These are phyloP conservation scores for Candida parachauliodes DNA, from an alignment of 805 yeast genomes.

Conservation along the genomic window DNA sequence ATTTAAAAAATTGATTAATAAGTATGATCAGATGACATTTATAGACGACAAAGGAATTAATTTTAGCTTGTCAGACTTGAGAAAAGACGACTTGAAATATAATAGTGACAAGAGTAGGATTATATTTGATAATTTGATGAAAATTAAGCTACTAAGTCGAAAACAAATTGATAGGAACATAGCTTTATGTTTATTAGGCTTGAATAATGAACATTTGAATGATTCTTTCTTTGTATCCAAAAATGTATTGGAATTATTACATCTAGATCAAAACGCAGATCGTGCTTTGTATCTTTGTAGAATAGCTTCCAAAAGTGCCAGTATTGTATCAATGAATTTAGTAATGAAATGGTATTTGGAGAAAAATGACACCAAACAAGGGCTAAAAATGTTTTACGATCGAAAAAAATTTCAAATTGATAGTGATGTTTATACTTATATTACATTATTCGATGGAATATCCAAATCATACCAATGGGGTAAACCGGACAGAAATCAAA, in stretches of 20 bases:
- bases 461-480: slow-evolving; percentile 34
- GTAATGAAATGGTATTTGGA: slow-evolving; percentile 49
- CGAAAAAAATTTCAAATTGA: slow-evolving; percentile 62
- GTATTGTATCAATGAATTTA: slow-evolving; percentile 62
- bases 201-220: slow-evolving; percentile 51
- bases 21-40: slow-evolving; percentile 25
- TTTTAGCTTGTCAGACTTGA: slow-evolving; percentile 21
- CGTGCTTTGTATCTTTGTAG: slow-evolving; percentile 54
- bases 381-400: slow-evolving; percentile 48
- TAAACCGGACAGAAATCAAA: slow-evolving; percentile 15
- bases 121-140: slow-evolving; percentile 27
- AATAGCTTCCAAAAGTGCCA: slow-evolving; percentile 43
- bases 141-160: slow-evolving; percentile 20
- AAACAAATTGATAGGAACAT: slow-evolving; percentile 42
- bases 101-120: slow-evolving; percentile 15
- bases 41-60: slow-evolving; percentile 21
- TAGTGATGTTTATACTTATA: slow-evolving; percentile 43
- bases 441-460: slow-evolving; percentile 34
- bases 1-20: slow-evolving; percentile 24
- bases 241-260: slow-evolving; percentile 51
- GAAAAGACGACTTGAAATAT: slow-evolving; percentile 21
- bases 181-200: slow-evolving; percentile 54
- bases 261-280: slow-evolving; percentile 40
- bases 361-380: slow-evolving; percentile 42
- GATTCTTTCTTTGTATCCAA: slow-evolving; percentile 56